Evolutionary conservation across 257 asterid genomes (phyloP), one percentile per base, ranked within the genome.

Genomic region (Solanum virginianum): DNA sequence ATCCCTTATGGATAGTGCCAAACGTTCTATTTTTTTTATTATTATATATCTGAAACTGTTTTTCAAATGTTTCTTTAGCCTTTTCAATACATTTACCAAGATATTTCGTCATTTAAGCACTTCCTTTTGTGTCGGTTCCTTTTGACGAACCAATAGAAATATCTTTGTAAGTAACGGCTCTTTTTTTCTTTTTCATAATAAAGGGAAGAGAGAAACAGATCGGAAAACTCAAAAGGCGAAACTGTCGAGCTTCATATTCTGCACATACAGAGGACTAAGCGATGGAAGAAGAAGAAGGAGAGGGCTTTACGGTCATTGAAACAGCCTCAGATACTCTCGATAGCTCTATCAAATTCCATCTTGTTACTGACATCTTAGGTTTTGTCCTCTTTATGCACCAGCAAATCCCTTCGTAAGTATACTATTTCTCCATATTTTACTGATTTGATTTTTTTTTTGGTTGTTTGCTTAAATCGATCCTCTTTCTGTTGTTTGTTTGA

Each of bases 361-460:
- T 96, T 87, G 93, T 93, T 47, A 69, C 69, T 82, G 97, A 95
- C 83, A 86, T 96, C 70, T 86, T 95, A 86, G 98, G 90, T 54
- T 94, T 95, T 90, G 83, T 94, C 83, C 98, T 96, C 56, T 96
- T 90, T 89, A 95, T 96, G 98, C 98, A 96, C 90, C 98, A 94
- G 88, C 99, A 96, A 85, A 96, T 95, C 91, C 99, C 99, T 82
- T 92, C 94, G 99, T 94, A 92, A 88, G 88, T 59, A 36, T 16
- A 39, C 5, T 3, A 26, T 45, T 41, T 20, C 10, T 70, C 29
- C 16, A 9, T 70, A n/a, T 57, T 79, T n/a, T 39, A 39, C 29
- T 45, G 22, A 75, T 47, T 79, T 53, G 26, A 20, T 62, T 41
- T 10, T 29, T 15, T 66, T 63, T 80, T 54, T 5, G 71, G 82